Evolutionary conservation across 345 rosid genomes (phyloP).

Genomic region (Citrus mangshanensis): DNA sequence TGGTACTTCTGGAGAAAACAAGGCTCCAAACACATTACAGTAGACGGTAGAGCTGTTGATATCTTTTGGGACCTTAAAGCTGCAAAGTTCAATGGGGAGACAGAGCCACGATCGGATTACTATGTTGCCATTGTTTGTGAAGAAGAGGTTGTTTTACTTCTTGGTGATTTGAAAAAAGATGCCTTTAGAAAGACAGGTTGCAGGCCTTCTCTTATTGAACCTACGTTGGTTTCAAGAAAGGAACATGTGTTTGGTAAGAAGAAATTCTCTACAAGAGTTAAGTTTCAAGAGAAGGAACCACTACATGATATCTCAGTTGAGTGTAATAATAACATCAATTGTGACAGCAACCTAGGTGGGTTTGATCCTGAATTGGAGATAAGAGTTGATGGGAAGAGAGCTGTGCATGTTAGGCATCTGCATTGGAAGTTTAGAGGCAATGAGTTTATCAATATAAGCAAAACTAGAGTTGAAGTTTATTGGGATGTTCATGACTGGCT

Average conservation of each 20-base stretch:
- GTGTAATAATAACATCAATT: slow-evolving; percentile 16
- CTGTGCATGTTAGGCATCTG: slow-evolving; percentile 42
- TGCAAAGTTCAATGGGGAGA: slow-evolving; percentile 47
- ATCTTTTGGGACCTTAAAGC: slow-evolving; percentile 57
- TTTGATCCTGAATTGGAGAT: slow-evolving; percentile 43
- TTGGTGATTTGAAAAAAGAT: slow-evolving; percentile 45
- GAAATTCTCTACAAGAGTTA: slow-evolving; percentile 40
- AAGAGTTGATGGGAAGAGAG: slow-evolving; percentile 42
- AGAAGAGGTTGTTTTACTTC: slow-evolving; percentile 49
- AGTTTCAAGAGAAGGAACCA: slow-evolving; percentile 34
- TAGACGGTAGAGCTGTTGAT: slow-evolving; percentile 33
- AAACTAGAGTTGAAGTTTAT: slow-evolving; percentile 36
- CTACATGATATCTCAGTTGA: slow-evolving; percentile 42
- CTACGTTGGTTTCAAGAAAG: slow-evolving; percentile 41
- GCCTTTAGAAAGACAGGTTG: slow-evolving; percentile 45
- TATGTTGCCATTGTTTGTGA: slow-evolving; percentile 55
- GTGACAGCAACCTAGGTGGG: slow-evolving; percentile 6
- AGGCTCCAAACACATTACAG: slow-evolving; percentile 44
- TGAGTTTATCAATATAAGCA: slow-evolving; percentile 28
- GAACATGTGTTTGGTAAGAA: slow-evolving; percentile 55
- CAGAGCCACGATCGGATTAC: slow-evolving; percentile 49
- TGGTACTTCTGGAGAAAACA: slow-evolving; percentile 66
- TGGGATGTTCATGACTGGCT: slow-evolving; percentile 67
- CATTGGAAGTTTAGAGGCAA: slow-evolving; percentile 67
- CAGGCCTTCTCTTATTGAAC: slow-evolving; percentile 52